Evolutionary conservation across 306 rosid genomes (phyloP), one percentile per base, ranked within the genome.

Genomic region (Begonia peltatifolia): DNA sequence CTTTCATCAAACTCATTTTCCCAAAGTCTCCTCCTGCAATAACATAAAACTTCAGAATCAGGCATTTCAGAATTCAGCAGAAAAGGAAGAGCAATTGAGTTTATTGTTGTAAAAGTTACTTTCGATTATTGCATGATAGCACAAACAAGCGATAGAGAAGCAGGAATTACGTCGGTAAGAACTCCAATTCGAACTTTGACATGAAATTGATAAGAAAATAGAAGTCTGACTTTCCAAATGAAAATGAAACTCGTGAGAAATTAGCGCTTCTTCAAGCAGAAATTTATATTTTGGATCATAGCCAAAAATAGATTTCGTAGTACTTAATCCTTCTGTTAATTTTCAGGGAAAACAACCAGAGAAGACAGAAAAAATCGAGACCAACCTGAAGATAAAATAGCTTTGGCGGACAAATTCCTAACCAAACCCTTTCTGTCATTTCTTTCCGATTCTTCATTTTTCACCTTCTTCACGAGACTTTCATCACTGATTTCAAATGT

Each of bases 1-100:
- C 86, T 75, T 83, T 83, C 92, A 90, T 74, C 10, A 83, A 71
- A 63, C 92, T 90, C 62, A 85, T 47, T 57, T 85, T 90, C 56
- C 69, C 84, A 41, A 60, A 49, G 62, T 67, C 78, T 67, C 63
- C 90, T 72, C 44, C 68, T 18, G 57, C 82, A 75, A 67, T 63
- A 47, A 60, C 20, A 50, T 17, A 36, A 43, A 49, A 30, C 6
- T 20, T 20, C 23, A 30, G 9, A 30, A 30, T 20, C 23, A 1
- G 23, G 4, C 23, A 30, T 3, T 30, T 4, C 38, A 0, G 38
- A 30, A 30, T 30, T 30, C 38, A 48, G 52, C 17, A 14, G 14
- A 2, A 48, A 15, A 15, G 2, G 9, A 48, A 9, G 17, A 48
- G 38, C 42, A 9, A 11, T 9, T 4, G 2, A 47, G 13, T 30